phyloP scores from a whole-genome alignment of 768 basidiomycete species.

The Trametes sanguinea region DNA sequence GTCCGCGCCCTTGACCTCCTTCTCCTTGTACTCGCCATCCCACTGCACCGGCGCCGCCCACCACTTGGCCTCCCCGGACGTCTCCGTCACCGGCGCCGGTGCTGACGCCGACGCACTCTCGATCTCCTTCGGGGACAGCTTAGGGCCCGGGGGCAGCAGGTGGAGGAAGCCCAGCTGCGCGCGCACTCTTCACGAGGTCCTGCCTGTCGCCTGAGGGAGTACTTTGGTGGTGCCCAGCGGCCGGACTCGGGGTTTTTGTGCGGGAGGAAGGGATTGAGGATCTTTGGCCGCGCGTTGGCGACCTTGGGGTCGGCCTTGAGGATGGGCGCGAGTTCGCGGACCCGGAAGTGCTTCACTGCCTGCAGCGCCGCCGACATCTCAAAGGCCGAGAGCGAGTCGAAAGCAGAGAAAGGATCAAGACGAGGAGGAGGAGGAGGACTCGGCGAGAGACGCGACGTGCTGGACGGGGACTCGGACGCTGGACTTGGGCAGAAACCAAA shows the following conservation, averaged over 20 bases:
- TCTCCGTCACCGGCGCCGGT: background rate
- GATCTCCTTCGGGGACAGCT: conserved; percentile 40
- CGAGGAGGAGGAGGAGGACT: background rate
- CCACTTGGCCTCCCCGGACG: background rate
- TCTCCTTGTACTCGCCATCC: conserved; percentile 34
- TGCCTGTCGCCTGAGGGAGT: conserved; percentile 78
- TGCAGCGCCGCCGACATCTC: conserved; percentile 30
- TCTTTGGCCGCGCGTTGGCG: conserved; percentile 21
- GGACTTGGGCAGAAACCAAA: conserved; percentile 1
- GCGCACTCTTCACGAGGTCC: conserved; percentile 74
- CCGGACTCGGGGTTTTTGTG: conserved; percentile 58
- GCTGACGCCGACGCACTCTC: conserved; percentile 22
- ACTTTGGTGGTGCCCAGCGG: conserved; percentile 68
- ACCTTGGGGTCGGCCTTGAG: conserved; percentile 21
- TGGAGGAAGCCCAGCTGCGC: conserved; percentile 51
- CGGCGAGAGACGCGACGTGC: background rate
- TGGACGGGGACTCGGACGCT: no score
- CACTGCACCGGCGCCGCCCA: conserved; percentile 27
- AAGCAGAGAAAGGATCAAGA: background rate
- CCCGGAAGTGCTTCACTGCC: conserved; percentile 47
- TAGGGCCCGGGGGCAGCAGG: conserved; percentile 70
- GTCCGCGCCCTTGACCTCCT: conserved; percentile 47
- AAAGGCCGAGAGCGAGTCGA: background rate
- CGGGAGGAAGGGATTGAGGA: conserved; percentile 71
- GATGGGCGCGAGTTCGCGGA: conserved; percentile 46